These are phyloP conservation scores for Candida namnaoensis DNA, from an alignment of 805 yeast genomes.

Conservation along the genomic window DNA sequence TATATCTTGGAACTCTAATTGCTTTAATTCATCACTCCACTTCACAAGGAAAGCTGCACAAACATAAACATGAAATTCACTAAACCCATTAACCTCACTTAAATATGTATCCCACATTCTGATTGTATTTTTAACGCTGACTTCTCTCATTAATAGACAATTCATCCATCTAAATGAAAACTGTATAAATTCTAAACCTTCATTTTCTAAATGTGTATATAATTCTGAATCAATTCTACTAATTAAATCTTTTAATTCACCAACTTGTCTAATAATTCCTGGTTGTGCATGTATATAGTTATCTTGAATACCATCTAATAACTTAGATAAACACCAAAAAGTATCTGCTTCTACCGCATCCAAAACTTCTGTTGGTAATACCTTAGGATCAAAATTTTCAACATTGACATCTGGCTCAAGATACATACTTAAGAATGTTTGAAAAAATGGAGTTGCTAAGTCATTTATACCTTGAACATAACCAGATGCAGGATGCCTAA, in stretches of 20 bases:
- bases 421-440: constrained; percentile 72
- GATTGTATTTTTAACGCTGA: constrained; percentile 66
- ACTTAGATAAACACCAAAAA: constrained; percentile 90
- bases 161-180: constrained; percentile 99
- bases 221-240: constrained; percentile 71
- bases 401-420: constrained; percentile 36
- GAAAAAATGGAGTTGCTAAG: constrained; percentile 86
- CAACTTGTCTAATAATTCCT: constrained; percentile 88
- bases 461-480: constrained; percentile 98
- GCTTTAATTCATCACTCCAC: constrained; percentile 70
- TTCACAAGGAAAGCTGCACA: constrained; percentile 94
- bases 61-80: constrained; percentile 90
- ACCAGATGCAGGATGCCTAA: constrained; percentile 95
- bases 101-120: constrained; percentile 98
- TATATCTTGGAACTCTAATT: constrained; percentile 91
- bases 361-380: constrained; percentile 49
- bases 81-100: constrained; percentile 71
- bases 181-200: constrained; percentile 90
- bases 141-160: constrained; percentile 91
- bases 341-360: constrained; percentile 87
- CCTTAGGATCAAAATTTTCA: constrained; percentile 53
- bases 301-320: constrained; percentile 92
- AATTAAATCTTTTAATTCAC: constrained; percentile 68
- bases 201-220: constrained; percentile 64
- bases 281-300: constrained; percentile 98